Evolutionary conservation across 352 stramenopile species (phyloP), one percentile per base, ranked within the genome.

Genomic region (Pythium dissimile): DNA sequence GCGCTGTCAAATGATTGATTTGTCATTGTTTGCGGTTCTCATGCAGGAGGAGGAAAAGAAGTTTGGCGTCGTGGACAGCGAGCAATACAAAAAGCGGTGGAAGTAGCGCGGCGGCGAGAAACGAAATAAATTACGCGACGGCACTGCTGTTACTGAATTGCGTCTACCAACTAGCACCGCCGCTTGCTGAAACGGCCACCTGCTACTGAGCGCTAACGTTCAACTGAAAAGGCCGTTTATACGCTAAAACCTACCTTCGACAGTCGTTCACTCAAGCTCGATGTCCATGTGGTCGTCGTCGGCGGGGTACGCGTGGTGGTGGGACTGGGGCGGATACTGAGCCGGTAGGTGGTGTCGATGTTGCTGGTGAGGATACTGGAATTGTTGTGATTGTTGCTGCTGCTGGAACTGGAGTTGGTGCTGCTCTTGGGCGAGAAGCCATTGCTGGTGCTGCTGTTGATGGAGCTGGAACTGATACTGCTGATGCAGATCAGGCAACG

Each of bases 81-180:
- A 90, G 35, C 60, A 72, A 63, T 90, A 93, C 79, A 93, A 93
- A 64, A 73, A 75, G 65, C 67, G 64, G 45, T 92, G 81, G 84
- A 90, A 88, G 75, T 90, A 87, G 49, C 71, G 75, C 75, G 26
- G 18, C 49, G 50, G 10, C 50, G 32, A 35, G 27, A 62, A 35
- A 41, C 8, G 20, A 21, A 64, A 67, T 61, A 67, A 62, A 62
- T 67, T 67, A 62, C 55, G 21, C n/a, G n/a, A n/a, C n/a, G n/a
- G n/a, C n/a, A n/a, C n/a, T n/a, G n/a, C n/a, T n/a, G n/a, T n/a
- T n/a, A n/a, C n/a, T n/a, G n/a, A n/a, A n/a, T n/a, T n/a, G n/a
- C n/a, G n/a, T n/a, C n/a, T n/a, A n/a, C n/a, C n/a, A n/a, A n/a
- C n/a, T n/a, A n/a, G n/a, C n/a, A n/a, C n/a, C n/a, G n/a, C n/a